phyloP scores from a whole-genome alignment of 768 basidiomycete species.

The Tricholoma flavovirens region DNA sequence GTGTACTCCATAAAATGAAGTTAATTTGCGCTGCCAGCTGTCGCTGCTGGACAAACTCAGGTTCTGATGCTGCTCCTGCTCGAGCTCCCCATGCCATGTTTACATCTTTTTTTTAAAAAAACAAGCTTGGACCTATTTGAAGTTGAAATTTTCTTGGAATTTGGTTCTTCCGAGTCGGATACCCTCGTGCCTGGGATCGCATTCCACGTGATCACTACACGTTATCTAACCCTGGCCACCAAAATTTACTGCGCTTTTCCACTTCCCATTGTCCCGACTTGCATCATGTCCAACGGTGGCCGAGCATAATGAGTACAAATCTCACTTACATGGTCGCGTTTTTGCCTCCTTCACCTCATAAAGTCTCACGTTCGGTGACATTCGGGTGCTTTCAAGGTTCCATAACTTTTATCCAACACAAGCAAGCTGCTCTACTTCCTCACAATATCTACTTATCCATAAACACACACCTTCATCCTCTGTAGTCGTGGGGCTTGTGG shows the following conservation, averaged over 20 bases:
- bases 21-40: not conserved
- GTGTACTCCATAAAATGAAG: not conserved
- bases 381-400: not conserved
- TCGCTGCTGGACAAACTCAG: no score
- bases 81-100: not conserved
- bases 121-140: no score
- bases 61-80: no score
- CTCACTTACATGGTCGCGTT: not conserved
- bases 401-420: not conserved
- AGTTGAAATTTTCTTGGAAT: no score
- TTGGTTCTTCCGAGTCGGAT: no score
- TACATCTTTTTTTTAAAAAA: no score
- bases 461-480: not conserved
- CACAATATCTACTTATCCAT: not conserved
- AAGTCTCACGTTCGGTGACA: not conserved
- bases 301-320: not conserved
- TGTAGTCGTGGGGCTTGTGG: not conserved
- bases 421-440: not conserved
- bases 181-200: slow-evolving; percentile 2
- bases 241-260: not conserved
- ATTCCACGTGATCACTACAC: slow-evolving; percentile 3
- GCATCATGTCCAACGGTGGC: not conserved
- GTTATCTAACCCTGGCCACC: slow-evolving; percentile 3
- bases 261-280: not conserved
- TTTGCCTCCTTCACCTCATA: not conserved